Evolutionary conservation across 768 basidiomycete genomes (phyloP), one percentile per base, ranked within the genome.

Genomic region (Psilocybe sp.): DNA sequence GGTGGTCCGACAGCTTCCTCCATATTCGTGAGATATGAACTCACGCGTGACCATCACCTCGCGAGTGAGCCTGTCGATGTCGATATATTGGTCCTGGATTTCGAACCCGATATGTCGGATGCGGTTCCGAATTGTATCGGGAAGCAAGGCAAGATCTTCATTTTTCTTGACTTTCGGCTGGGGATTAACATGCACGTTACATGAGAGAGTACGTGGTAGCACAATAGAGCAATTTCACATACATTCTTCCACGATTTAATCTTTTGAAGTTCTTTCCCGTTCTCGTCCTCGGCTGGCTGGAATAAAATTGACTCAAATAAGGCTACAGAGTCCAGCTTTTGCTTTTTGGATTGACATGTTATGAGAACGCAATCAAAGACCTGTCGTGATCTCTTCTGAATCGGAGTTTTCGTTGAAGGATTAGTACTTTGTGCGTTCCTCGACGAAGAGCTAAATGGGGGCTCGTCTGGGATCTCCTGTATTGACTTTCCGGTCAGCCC

Each of bases 21-120:
- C 74, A 48, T 69, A 75, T 2, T 50, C 47, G 1, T 54, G n/a
- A 2, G 64, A 61, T 45, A 73, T 60, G 43, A 71, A 64, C 1
- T 40, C 16, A 1, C 70, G 67, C 0, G 58, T 52, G 5, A 71
- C 65, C 2, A 62, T 64, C 19, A 57, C 50, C 23, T 71, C 63
- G 8, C 57, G 56, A 4, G 56, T 60, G 6, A 38, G 42, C 20
- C 56, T 61, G 12, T 60, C 47, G n/a, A 72, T 57, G 0, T 60
- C 37, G 38, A 70, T 41, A 14, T 34, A 49, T 10, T 49, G 47
- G 15, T 60, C 0, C 57, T 55, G 50, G 52, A 69, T 1, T 1
- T 59, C 58, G 2, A 64, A 51, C 1, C 64, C 62, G 8, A 66
- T 62, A 13, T 44, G 55, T 16, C 57, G 41, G 9, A 63, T 53